Base-by-base conservation (phyloP, 1,284 basidiomycete genomes). In the Trametes versicolor region DNA sequence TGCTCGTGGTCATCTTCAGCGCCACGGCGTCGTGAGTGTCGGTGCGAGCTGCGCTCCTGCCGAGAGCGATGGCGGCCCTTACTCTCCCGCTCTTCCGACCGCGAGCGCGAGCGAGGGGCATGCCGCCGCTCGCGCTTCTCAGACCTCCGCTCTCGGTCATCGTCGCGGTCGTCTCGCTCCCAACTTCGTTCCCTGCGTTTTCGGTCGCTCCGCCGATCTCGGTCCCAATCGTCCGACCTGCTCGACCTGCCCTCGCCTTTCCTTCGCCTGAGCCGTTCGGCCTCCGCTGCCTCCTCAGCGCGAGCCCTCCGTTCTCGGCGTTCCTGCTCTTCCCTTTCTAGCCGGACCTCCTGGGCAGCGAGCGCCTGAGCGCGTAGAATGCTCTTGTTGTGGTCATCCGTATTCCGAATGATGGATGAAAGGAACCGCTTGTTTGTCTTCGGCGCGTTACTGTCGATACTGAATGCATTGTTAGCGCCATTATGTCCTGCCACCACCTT, bases 341-440 rank as follows among this genome's bases (percentile, higher is more conserved):
- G 78, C 64, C 93, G 88, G 7, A 89, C 84, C 69, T 93, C 90
- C 68, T 91, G 82, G 0, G 93, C 93, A 34, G 91, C 89, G 21
- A 85, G 78, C 0, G 91, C 90, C 77, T 98, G 94, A 21, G 90
- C 85, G 48, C 88, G 85, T 10, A 96, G 79, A 21, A 98, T 81
- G 15, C 92, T 89, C 76, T 90, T 89, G 77, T 98, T 98, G 75
- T 98, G 96, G 62, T 96, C 95, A 74, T 96, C 95, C 3, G 96
- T 97, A 68, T 87, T 95, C 65, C 90, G 88, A 61, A 98, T 96
- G 65, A 98, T 94, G 27, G 91, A 90, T 0, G 90, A 87, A 23
- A 98, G 81, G 77, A 98, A 98, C 1, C 94, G 91, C 75, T 97
- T 98, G 81, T 97, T 97, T n/a, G 96, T 78, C 71, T 86, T 89